Evolutionary conservation across 2,329 filamentous ascomycete species (phyloP), one percentile per base, ranked within the genome.

Genomic region (Gaeumannomyces tritici): DNA sequence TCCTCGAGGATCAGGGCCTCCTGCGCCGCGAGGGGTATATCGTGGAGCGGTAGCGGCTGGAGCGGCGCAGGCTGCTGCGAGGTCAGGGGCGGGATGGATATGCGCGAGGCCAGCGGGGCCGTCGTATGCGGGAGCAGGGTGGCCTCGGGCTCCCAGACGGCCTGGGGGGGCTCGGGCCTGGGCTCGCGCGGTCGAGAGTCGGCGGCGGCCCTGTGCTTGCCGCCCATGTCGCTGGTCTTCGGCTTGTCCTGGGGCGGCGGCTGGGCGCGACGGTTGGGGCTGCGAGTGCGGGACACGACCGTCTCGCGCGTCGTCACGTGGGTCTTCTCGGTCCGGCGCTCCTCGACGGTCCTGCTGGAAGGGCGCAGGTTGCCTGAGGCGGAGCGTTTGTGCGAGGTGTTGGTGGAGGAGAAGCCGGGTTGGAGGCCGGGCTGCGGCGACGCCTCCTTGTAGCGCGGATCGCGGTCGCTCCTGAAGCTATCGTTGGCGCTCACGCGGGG

Each of bases 1-100:
- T 99, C 95, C 68, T 97, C 93, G 56, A 98, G 80, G 58, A 99
- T 89, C 11, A 86, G 89, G 28, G 87, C 85, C 76, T 99, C 95
- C 73, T 99, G 95, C 2, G 84, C 84, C 66, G 96, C 89, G 31
- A 96, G 77, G 0, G 87, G 86, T 64, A 98, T 77, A 63, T 90
- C 85, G 62, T 82, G 79, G 21, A 98, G 79, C 8, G 88, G 80
- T 59, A 78, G 78, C 1, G 90, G 89, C 56, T 90, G 87, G 59
- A 92, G 79, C 9, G 83, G 77, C 60, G 83, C 76, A 2, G 93
- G 92, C 33, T 90, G 86, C 65, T 87, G 80, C 4, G 88, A 88
- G 15, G 93, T 90, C 47, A 93, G 80, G 2, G 89, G 89, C 55
- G 88, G 82, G 60, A 79, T 75, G 27, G 77, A 79, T 55, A 79